Conservation (phyloP, 1,139 yeast species). For the Pichiaceae sp. region DNA sequence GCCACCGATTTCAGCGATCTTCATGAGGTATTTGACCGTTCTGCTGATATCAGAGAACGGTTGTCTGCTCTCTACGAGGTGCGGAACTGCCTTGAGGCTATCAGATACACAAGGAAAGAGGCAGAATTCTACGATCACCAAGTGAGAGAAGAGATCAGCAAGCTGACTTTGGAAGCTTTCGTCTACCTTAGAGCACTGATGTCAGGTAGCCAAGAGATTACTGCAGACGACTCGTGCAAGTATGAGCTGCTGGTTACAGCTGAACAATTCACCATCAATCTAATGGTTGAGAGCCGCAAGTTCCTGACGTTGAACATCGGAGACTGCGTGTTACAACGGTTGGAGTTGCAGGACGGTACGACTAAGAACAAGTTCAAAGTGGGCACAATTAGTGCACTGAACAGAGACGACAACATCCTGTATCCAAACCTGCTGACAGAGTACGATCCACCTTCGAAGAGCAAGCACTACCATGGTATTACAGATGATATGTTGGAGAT, state of each 20-base stretch:
- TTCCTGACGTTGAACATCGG: slow-evolving; percentile 68
- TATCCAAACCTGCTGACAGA: slow-evolving; percentile 58
- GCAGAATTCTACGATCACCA: slow-evolving; percentile 1
- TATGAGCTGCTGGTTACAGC: slow-evolving; percentile 42
- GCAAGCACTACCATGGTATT: not conserved
- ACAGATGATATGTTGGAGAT: slow-evolving; percentile 30
- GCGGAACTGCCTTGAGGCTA: slow-evolving; percentile 35
- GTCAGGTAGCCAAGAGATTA: slow-evolving; percentile 29
- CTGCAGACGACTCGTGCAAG: slow-evolving; percentile 18
- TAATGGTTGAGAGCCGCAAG: slow-evolving; percentile 40
- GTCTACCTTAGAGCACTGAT: slow-evolving; percentile 63
- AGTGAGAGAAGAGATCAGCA: slow-evolving; percentile 22
- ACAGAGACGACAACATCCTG: slow-evolving; percentile 48
- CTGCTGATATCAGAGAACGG: slow-evolving; percentile 32
- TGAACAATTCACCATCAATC: slow-evolving; percentile 84
- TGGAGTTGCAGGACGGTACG: slow-evolving; percentile 54
- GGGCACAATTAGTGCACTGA: slow-evolving; percentile 62
- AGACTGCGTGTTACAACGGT: slow-evolving; percentile 50
- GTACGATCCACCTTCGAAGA: slow-evolving; percentile 19
- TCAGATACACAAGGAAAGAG: slow-evolving; percentile 19
- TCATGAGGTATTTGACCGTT: slow-evolving; percentile 42
- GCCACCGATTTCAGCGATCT: slow-evolving; percentile 64
- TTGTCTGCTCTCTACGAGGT: slow-evolving; percentile 30
- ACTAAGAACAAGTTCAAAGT: slow-evolving; percentile 54
- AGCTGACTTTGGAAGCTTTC: slow-evolving; percentile 43